Percentiles rank a stretch among this genome's conserved stretches.
Conservation (phyloP, 2,329 filamentous ascomycete species). For the Metarhizium anisopliae region DNA sequence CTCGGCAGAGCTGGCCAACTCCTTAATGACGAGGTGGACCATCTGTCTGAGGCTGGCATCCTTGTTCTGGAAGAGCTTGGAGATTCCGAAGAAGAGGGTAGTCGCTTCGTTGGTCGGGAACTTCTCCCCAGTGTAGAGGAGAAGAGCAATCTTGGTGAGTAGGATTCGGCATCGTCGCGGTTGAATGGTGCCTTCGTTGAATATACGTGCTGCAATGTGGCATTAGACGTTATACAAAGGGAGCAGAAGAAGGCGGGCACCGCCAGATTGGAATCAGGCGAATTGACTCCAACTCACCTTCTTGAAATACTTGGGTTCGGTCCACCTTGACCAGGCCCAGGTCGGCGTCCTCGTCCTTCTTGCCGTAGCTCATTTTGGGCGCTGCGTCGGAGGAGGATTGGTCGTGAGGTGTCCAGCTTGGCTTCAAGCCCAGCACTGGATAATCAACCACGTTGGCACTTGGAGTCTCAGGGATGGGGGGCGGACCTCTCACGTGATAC, state of each 20-base stretch:
- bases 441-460: constrained; percentile 31
- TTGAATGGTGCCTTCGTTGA: constrained; percentile 95
- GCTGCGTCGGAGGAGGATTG: constrained; percentile 21
- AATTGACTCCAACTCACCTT: constrained; percentile 54
- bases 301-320: constrained; percentile 95
- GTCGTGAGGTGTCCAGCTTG: constrained; percentile 24
- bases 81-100: constrained; percentile 96
- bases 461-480: constrained; percentile 22
- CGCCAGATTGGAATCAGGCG: constrained; percentile 7
- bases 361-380: constrained; percentile 86
- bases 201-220: constrained; percentile 65
- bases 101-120: constrained; percentile 97
- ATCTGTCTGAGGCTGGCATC: constrained; percentile 97
- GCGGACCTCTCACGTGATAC: constrained; percentile 23
- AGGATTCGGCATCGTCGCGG: constrained; percentile 96
- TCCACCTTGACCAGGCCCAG: constrained; percentile 92
- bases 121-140: constrained; percentile 93
- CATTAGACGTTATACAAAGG: constrained; percentile 1
- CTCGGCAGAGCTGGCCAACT: constrained; percentile 88
- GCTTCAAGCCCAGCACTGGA: constrained; percentile 19
- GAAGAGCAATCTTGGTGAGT: constrained; percentile 91
- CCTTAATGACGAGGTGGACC: constrained; percentile 97
- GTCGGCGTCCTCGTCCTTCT: constrained; percentile 98
- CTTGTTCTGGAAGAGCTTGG: constrained; percentile 99
- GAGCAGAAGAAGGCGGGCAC: neutral